phyloP scores from a whole-genome alignment of 371 early-diverging fungal species.

The Mortierella polycephala region DNA sequence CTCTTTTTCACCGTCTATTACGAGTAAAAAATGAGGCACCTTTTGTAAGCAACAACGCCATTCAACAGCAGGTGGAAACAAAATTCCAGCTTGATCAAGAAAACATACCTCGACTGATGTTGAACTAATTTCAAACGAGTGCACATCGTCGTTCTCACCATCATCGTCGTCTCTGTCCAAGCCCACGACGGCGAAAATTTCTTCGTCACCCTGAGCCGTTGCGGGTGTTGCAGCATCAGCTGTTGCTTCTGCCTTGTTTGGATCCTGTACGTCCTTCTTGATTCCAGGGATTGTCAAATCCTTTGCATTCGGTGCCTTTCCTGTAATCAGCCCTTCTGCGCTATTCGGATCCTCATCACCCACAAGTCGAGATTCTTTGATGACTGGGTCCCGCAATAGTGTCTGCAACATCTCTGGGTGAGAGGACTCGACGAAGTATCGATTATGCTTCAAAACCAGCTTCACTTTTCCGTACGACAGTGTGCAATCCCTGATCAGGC shows the following conservation, averaged over 20 bases:
- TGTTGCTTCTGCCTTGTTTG: conserved; percentile 45
- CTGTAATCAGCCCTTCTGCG: conserved; percentile 41
- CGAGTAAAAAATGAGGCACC: not conserved
- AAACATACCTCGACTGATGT: conserved; percentile 78
- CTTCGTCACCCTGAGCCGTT: conserved; percentile 54
- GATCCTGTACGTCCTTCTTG: conserved; percentile 52
- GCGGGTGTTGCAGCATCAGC: conserved; percentile 25
- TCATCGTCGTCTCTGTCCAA: conserved; percentile 75
- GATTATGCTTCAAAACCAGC: conserved; percentile 94
- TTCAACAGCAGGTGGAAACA: not conserved
- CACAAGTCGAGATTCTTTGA: conserved; percentile 76
- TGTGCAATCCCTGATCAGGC: conserved; percentile 93
- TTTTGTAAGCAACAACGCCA: not conserved
- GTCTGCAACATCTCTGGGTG: conserved; percentile 88
- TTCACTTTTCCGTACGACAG: conserved; percentile 98
- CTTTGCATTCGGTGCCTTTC: conserved; percentile 68
- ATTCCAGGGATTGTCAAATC: conserved; percentile 70
- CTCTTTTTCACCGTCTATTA: conserved; percentile 84
- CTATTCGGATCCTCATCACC: conserved; percentile 40
- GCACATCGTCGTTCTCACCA: conserved; percentile 76
- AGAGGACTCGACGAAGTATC: conserved; percentile 94
- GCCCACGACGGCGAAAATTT: conserved; percentile 67
- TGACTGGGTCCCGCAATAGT: conserved; percentile 85
- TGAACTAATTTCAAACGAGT: conserved; percentile 90
- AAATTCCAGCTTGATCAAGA: not conserved